Percentiles rank a stretch among this genome's conserved stretches.
Evolutionary conservation across 495 filamentous ascomycete genomes (phyloP).

Genomic region (Penicillium ochrochloron): DNA sequence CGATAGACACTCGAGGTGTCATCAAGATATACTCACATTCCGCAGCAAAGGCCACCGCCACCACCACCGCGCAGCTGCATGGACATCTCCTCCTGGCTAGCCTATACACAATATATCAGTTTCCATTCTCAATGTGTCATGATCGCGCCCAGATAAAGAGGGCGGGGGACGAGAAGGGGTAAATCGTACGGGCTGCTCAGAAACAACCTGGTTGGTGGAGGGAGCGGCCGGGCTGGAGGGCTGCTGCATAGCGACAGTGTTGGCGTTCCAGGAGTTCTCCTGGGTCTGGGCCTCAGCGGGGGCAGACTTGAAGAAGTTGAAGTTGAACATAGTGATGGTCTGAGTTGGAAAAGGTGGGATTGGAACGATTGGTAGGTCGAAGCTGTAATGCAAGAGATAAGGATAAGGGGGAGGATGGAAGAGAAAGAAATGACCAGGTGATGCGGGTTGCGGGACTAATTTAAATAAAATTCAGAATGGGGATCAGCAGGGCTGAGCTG

Average conservation of each 20-base stretch:
- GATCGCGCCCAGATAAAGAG: background rate
- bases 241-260: constrained; percentile 48
- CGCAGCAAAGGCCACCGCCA: constrained; percentile 48
- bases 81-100: constrained; percentile 40
- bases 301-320: constrained; percentile 47
- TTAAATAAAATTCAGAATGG: constrained; percentile 16
- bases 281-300: constrained; percentile 32
- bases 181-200: constrained; percentile 46
- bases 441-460: constrained; percentile 5
- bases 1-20: background rate
- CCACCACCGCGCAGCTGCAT: constrained; percentile 51
- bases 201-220: constrained; percentile 34
- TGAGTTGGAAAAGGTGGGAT: background rate
- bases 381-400: background rate
- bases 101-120: constrained; percentile 23
- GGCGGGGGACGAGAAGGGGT: background rate
- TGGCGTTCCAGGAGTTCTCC: constrained; percentile 40
- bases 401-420: background rate
- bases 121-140: background rate
- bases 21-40: constrained; percentile 40
- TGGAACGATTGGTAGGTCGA: background rate
- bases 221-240: constrained; percentile 44
- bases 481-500: constrained; percentile 18
- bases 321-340: constrained; percentile 42
- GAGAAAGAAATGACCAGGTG: constrained; percentile 3